Evolutionary conservation across 148 eudicot species (phyloP).

Genomic region (Polygonum aviculare): DNA sequence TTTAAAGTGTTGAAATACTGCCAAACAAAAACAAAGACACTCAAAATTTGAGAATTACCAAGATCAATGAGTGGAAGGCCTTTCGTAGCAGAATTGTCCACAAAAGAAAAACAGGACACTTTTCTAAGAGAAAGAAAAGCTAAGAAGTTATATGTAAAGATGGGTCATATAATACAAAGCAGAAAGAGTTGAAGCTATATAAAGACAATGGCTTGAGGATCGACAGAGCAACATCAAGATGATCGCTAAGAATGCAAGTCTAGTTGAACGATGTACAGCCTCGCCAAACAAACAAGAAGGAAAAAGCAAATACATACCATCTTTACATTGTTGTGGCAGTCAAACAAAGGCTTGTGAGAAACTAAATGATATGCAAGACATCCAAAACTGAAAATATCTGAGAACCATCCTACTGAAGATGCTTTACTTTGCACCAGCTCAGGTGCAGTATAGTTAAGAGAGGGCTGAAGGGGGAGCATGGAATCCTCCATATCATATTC

Average conservation of each 20-base stretch:
- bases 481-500: slow-evolving; percentile 98
- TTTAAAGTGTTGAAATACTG: slow-evolving; percentile 92
- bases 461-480: slow-evolving; percentile 89
- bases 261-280: slow-evolving; percentile 1
- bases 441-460: slow-evolving; percentile 92
- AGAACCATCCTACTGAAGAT: slow-evolving; percentile 52
- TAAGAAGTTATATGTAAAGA: not conserved
- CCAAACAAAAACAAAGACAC: slow-evolving; percentile 19
- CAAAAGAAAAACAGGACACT: not conserved
- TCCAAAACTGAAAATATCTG: slow-evolving; percentile 95
- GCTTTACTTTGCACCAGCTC: slow-evolving; percentile 82
- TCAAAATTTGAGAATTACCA: not conserved
- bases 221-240: not conserved
- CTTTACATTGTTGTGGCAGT: slow-evolving; percentile 98
- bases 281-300: not conserved
- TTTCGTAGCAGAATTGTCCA: not conserved
- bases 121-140: not conserved
- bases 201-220: not conserved
- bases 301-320: slow-evolving; percentile 49
- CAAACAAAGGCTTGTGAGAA: slow-evolving; percentile 83
- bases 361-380: slow-evolving; percentile 90
- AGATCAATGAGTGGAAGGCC: not conserved
- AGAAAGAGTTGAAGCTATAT: not conserved
- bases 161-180: not conserved
- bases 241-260: not conserved